Evolutionary conservation across 83 land plant genomes (phyloP).

Genomic region (Larix sibirica): DNA sequence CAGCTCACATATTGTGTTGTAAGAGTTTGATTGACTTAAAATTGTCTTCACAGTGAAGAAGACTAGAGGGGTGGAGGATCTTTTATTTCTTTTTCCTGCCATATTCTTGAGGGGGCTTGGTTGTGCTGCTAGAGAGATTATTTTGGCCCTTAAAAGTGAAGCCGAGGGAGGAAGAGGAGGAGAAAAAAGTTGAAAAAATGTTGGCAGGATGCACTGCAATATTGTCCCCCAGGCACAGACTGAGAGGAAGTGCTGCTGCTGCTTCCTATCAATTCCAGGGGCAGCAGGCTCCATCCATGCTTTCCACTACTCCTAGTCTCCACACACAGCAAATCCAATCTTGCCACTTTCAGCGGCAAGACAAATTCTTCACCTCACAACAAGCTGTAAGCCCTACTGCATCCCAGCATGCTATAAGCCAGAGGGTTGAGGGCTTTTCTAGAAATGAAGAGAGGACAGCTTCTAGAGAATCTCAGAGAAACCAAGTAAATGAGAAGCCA

Average conservation of each 20-base stretch:
- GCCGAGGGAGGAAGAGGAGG: not conserved
- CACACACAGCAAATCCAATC: conserved; percentile 16
- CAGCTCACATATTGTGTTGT: not conserved
- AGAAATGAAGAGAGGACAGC: conserved; percentile 6
- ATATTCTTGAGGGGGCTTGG: not conserved
- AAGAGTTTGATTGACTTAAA: not conserved
- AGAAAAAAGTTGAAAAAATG: not conserved
- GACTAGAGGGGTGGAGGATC: not conserved
- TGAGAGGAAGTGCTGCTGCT: conserved; percentile 3
- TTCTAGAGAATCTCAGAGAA: conserved; percentile 12
- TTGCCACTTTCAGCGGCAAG: conserved; percentile 10
- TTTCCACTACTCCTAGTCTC: not conserved
- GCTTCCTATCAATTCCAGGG: conserved; percentile 14
- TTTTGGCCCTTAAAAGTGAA: not conserved
- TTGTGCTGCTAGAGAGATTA: not conserved
- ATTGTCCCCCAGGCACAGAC: conserved; percentile 11
- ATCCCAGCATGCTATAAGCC: conserved; percentile 13
- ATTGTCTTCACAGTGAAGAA: not conserved
- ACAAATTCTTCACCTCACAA: conserved; percentile 11
- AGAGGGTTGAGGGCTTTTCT: conserved; percentile 2
- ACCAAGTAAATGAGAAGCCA: conserved; percentile 4
- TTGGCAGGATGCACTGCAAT: conserved; percentile 18
- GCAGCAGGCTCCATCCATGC: not conserved
- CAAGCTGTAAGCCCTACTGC: conserved; percentile 13
- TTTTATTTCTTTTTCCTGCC: not conserved